phyloP scores from a whole-genome alignment of 805 yeast species.

The Komagataella ulmi region DNA sequence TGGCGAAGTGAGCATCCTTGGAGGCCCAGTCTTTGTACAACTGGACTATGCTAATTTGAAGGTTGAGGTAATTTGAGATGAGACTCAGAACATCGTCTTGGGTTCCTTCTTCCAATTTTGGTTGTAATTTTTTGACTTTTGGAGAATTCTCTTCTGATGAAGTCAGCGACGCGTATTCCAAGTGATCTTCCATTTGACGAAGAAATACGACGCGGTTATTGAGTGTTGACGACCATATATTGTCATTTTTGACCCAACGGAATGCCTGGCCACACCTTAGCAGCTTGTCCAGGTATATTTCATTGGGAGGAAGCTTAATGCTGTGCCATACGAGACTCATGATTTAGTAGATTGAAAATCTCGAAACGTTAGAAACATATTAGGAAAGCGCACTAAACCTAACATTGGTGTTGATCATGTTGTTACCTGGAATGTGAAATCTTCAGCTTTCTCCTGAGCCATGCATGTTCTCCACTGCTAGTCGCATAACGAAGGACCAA shows the following conservation, averaged over 20 bases:
- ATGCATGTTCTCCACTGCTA: too few relatives aligned
- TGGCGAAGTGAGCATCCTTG: slow-evolving; percentile 36
- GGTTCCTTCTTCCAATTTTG: slow-evolving; percentile 15
- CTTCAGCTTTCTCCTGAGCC: too few relatives aligned
- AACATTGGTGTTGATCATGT: too few relatives aligned
- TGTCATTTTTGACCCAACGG: slow-evolving; percentile 48
- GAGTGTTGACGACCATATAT: slow-evolving; percentile 54
- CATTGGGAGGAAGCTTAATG: slow-evolving; percentile 14
- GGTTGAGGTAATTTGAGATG: slow-evolving; percentile 57
- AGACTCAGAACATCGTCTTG: slow-evolving; percentile 15
- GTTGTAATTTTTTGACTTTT: background rate
- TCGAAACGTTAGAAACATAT: background rate
- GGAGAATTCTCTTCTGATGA: slow-evolving; percentile 6
- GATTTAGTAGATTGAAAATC: background rate
- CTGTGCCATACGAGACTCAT: background rate
- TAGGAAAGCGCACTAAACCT: too few relatives aligned
- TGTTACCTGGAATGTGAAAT: too few relatives aligned
- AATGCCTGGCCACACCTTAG: slow-evolving; percentile 81
- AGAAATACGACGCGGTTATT: slow-evolving; percentile 49
- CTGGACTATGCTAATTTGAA: slow-evolving; percentile 36
- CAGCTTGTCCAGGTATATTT: slow-evolving; percentile 49
- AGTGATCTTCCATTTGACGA: slow-evolving; percentile 35
- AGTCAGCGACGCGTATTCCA: slow-evolving; percentile 40
- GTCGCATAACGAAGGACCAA: too few relatives aligned
- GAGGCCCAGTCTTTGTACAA: slow-evolving; percentile 52